phyloP scores from a whole-genome alignment of 2,329 filamentous ascomycete genomes.

The Pseudocercospora cruenta region DNA sequence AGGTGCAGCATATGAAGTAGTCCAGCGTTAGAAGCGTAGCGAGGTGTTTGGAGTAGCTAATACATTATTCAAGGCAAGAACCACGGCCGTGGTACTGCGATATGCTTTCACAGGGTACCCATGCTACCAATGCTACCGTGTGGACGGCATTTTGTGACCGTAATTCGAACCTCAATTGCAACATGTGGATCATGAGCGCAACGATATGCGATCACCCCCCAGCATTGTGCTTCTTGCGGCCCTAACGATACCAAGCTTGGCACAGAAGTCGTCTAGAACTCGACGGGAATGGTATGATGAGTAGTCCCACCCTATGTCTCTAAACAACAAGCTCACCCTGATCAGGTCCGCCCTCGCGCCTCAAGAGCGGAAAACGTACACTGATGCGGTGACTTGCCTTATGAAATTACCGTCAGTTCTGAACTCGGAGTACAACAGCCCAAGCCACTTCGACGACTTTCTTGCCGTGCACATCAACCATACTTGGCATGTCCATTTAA shows the following conservation, averaged over 20 bases:
- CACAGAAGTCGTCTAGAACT: not conserved
- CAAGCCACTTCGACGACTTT: not conserved
- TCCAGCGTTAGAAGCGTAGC: constrained; percentile 20
- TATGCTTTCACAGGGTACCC: not conserved
- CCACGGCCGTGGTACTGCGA: not conserved
- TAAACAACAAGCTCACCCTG: not conserved
- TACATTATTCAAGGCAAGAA: not conserved
- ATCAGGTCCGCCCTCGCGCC: not conserved
- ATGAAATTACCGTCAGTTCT: not conserved
- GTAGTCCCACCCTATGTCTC: not conserved
- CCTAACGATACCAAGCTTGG: not conserved
- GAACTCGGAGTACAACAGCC: not conserved
- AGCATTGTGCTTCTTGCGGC: not conserved
- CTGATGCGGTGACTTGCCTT: not conserved
- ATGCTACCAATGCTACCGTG: not conserved
- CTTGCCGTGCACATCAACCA: constrained; percentile 31
- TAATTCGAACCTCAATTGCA: not conserved
- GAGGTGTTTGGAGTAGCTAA: constrained; percentile 10
- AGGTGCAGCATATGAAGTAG: not conserved
- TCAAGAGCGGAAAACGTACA: not conserved
- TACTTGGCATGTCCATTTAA: constrained; percentile 21
- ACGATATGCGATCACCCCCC: not conserved
- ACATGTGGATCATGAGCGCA: not conserved
- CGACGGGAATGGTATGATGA: not conserved
- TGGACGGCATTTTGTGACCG: not conserved